Conservation (phyloP, 805 yeast genomes). For the Metschnikowia drakensbergensis region DNA sequence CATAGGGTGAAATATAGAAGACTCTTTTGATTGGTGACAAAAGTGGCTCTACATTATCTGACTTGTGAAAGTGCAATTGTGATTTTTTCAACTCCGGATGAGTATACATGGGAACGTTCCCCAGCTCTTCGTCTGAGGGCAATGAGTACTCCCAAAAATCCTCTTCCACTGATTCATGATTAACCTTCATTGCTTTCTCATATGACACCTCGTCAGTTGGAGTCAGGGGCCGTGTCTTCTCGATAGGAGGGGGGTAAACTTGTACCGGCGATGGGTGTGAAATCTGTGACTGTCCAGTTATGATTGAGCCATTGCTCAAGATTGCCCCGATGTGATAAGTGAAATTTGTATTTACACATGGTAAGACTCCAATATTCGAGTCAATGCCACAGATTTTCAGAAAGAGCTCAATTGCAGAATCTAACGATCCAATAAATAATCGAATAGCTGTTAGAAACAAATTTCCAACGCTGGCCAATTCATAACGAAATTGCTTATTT, state of each 20-base stretch:
- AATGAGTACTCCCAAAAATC: background rate
- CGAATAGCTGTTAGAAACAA: constrained; percentile 78
- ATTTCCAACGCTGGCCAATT: constrained; percentile 82
- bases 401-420: constrained; percentile 75
- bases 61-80: constrained; percentile 69
- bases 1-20: constrained; percentile 80
- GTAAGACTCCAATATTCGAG: constrained; percentile 55
- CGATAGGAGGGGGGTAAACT: constrained; percentile 20
- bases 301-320: constrained; percentile 61
- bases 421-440: constrained; percentile 77
- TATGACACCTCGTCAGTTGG: constrained; percentile 12
- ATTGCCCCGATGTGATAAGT: constrained; percentile 82
- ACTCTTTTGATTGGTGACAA: constrained; percentile 69
- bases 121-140: constrained; percentile 43
- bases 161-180: background rate
- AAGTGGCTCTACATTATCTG: constrained; percentile 53
- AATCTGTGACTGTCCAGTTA: constrained; percentile 90
- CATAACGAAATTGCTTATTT: constrained; percentile 61
- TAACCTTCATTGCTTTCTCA: background rate
- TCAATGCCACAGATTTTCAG: constrained; percentile 59
- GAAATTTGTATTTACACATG: constrained; percentile 81
- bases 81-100: constrained; percentile 76
- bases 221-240: constrained; percentile 18
- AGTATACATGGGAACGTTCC: constrained; percentile 64
- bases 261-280: constrained; percentile 65